Percentiles rank a stretch among this genome's conserved stretches.
Conservation (phyloP, 1,284 basidiomycete species). For the Flammula alnicola region DNA sequence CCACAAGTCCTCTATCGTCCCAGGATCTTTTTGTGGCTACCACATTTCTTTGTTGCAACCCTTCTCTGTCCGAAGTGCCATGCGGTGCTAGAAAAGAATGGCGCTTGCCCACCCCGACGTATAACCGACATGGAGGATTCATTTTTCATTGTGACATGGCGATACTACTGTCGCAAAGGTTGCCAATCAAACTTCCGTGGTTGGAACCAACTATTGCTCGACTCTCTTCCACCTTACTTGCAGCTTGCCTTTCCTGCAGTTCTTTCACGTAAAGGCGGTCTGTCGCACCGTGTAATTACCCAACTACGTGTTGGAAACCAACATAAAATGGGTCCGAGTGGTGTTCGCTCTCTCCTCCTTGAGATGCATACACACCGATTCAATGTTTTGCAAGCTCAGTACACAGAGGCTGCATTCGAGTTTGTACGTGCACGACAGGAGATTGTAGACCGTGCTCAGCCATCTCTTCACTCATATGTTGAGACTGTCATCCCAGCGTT, state of each 20-base stretch:
- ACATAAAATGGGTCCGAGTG: conserved; percentile 23
- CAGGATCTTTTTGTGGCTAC: not conserved
- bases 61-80: not conserved
- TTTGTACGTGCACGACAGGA: conserved; percentile 8
- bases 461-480: conserved; percentile 10
- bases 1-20: not conserved
- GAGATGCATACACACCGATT: conserved; percentile 21
- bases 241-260: conserved; percentile 13
- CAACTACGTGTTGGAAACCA: conserved; percentile 22
- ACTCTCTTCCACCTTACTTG: conserved; percentile 10
- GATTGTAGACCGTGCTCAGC: not conserved
- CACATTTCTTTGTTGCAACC: not conserved
- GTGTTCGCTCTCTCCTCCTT: conserved; percentile 18
- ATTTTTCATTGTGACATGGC: conserved; percentile 22
- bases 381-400: conserved; percentile 17
- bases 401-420: conserved; percentile 18
- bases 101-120: conserved; percentile 10
- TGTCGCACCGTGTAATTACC: conserved; percentile 11
- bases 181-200: conserved; percentile 17
- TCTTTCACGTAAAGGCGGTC: conserved; percentile 18
- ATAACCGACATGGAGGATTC: conserved; percentile 17
- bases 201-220: conserved; percentile 5
- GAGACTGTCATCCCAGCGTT: not conserved
- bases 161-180: conserved; percentile 20
- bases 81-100: not conserved